A percentile compares a stretch with the other conserved stretches of the same genome.
These are phyloP conservation scores for Fagus crenata DNA, from an alignment of 306 rosid species.

Conservation along the genomic window DNA sequence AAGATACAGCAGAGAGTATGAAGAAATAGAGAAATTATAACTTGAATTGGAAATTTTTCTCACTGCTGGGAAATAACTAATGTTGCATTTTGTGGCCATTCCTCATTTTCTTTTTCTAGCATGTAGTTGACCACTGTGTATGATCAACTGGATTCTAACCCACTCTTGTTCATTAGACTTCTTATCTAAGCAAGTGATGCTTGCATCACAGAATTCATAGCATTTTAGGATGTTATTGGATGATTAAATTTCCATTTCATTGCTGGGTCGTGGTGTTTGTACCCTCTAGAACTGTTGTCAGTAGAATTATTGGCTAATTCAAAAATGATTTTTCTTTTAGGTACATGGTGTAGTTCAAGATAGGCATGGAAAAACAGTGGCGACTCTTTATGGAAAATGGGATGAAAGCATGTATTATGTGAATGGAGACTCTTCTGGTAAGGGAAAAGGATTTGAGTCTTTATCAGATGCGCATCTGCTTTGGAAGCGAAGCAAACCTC, in stretches of 20 bases:
- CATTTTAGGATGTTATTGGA: background rate
- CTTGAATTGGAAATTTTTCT: background rate
- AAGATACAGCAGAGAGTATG: background rate
- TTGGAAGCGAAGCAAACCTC: slow-evolving; percentile 90
- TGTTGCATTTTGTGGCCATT: background rate
- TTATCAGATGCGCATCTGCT: slow-evolving; percentile 73
- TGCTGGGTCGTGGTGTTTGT: background rate
- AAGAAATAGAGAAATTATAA: background rate
- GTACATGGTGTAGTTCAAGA: slow-evolving; percentile 92
- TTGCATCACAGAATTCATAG: background rate
- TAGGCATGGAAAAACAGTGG: slow-evolving; percentile 73
- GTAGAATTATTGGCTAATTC: background rate
- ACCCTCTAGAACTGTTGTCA: slow-evolving; percentile 2
- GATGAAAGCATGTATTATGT: slow-evolving; percentile 94
- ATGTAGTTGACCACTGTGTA: background rate
- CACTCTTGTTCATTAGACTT: background rate
- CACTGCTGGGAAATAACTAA: background rate
- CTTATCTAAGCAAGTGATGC: background rate
- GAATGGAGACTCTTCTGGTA: slow-evolving; percentile 72
- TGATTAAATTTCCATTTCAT: background rate
- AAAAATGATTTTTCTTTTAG: slow-evolving; percentile 38
- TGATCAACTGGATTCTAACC: background rate
- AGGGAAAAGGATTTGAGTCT: slow-evolving; percentile 81
- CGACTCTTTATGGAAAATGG: slow-evolving; percentile 96
- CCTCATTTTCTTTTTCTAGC: background rate